Evolutionary conservation across 2,329 filamentous ascomycete genomes (phyloP).

Genomic region (Arthrobotrys iridis): DNA sequence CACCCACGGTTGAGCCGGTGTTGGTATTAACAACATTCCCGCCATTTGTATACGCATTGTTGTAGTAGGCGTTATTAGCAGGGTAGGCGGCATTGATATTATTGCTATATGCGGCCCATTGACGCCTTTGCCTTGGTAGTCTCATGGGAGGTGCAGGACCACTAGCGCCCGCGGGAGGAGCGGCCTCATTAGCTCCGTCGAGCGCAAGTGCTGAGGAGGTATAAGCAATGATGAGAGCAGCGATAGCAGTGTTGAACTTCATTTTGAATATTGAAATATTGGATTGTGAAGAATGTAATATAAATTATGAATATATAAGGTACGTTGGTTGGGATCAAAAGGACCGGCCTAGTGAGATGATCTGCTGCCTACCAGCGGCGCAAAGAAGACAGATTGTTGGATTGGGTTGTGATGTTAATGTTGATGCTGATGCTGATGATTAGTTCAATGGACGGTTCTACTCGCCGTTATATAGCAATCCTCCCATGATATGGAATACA

Average conservation of each 20-base stretch:
- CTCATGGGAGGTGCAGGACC: neutral
- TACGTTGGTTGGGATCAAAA: too few species aligned
- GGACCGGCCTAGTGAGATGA: neutral
- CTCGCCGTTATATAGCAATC: neutral
- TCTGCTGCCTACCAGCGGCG: neutral
- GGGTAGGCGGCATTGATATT: neutral
- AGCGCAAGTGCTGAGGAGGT: neutral
- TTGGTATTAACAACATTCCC: too few species aligned
- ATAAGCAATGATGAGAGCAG: constrained; percentile 2
- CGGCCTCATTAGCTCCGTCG: too few species aligned
- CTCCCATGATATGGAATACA: neutral
- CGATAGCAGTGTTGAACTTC: constrained; percentile 17
- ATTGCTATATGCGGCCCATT: neutral
- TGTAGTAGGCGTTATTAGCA: too few species aligned
- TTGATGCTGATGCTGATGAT: neutral
- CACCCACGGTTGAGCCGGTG: too few species aligned
- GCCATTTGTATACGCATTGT: too few species aligned
- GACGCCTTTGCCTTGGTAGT: neutral
- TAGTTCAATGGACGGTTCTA: neutral
- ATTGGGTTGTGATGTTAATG: neutral
- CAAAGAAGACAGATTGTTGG: neutral
- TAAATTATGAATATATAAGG: too few species aligned
- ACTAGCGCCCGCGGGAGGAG: too few species aligned
- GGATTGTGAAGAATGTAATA: too few species aligned
- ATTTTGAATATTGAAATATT: neutral